These are phyloP conservation scores for Mariannaea elegans DNA, from an alignment of 2,329 filamentous ascomycete genomes.

Conservation along the genomic window DNA sequence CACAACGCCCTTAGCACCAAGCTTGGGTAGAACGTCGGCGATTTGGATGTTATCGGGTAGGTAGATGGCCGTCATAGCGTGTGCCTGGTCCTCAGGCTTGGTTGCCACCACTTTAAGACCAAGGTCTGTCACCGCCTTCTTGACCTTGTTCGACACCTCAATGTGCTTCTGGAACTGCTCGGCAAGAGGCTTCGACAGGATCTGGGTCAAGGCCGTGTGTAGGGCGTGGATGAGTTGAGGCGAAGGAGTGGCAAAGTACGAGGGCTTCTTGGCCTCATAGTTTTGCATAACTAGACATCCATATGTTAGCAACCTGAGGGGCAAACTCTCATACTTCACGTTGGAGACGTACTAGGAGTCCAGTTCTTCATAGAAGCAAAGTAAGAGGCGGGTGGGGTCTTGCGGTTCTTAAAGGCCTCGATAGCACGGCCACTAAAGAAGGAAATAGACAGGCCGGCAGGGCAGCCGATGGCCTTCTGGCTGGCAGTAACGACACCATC, in stretches of 20 bases:
- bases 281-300: slow-evolving; percentile 86
- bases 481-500: slow-evolving; percentile 94
- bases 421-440: slow-evolving; percentile 93
- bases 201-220: slow-evolving; percentile 87
- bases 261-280: slow-evolving; percentile 97
- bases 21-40: slow-evolving; percentile 83
- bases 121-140: slow-evolving; percentile 80
- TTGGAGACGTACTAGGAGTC: slow-evolving; percentile 75
- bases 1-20: slow-evolving; percentile 87
- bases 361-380: slow-evolving; percentile 98
- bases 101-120: slow-evolving; percentile 88
- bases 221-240: slow-evolving; percentile 94
- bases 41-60: slow-evolving; percentile 85
- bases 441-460: slow-evolving; percentile 91
- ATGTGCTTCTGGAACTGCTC: slow-evolving; percentile 86
- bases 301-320: slow-evolving; percentile 24
- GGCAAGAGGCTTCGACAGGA: slow-evolving; percentile 80
- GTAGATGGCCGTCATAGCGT: slow-evolving; percentile 98
- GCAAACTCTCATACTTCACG: background rate
- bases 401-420: slow-evolving; percentile 79
- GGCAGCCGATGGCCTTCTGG: slow-evolving; percentile 96
- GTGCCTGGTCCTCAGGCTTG: slow-evolving; percentile 90
- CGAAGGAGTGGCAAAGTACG: slow-evolving; percentile 96
- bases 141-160: slow-evolving; percentile 83
- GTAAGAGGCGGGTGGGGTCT: slow-evolving; percentile 85